Evolutionary conservation across 306 rosid species (phyloP).

Genomic region (Acacia acuminata): DNA sequence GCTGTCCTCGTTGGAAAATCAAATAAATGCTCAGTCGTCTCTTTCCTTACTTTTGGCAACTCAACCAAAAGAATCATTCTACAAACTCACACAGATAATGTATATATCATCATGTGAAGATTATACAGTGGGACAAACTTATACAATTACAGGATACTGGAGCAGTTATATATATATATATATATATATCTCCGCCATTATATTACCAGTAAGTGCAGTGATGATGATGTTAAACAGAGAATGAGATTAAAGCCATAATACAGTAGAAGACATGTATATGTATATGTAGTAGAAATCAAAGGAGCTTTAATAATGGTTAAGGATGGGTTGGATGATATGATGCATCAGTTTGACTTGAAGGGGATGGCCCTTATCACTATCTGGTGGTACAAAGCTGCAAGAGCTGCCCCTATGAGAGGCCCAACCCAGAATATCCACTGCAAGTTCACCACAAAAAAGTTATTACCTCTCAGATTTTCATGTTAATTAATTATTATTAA

Average conservation of each 20-base stretch:
- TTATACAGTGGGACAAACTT: not conserved
- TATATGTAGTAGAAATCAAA: not conserved
- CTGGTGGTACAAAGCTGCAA: conserved; percentile 39
- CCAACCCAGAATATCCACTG: conserved; percentile 44
- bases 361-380: conserved; percentile 39
- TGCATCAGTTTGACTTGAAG: conserved; percentile 28
- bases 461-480: too few species aligned
- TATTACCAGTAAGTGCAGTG: not conserved
- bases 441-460: not conserved
- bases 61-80: not conserved
- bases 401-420: conserved; percentile 38
- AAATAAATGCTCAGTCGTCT: not conserved
- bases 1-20: not conserved
- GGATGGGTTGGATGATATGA: not conserved
- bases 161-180: not conserved
- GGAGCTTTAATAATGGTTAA: not conserved
- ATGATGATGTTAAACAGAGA: not conserved
- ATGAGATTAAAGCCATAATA: not conserved
- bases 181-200: not conserved
- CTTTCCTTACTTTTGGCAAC: not conserved
- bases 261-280: not conserved
- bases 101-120: not conserved
- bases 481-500: too few species aligned
- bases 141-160: not conserved
- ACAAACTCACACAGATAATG: not conserved